phyloP scores from a whole-genome alignment of 768 basidiomycete species.

The Amylocystis lapponica region DNA sequence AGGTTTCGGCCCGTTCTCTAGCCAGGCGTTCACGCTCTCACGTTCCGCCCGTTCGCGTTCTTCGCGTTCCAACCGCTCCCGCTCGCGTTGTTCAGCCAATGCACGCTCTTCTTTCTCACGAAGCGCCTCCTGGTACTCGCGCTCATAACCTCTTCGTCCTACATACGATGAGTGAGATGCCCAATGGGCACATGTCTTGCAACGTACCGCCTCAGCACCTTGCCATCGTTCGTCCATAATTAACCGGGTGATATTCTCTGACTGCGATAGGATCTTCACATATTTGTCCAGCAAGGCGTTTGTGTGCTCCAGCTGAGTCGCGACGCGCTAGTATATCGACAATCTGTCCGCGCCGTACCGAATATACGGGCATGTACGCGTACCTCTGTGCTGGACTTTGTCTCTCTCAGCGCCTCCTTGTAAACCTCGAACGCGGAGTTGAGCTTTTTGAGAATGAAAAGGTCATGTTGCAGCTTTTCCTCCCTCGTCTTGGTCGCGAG shows the following conservation, averaged over 20 bases:
- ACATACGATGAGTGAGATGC: background rate
- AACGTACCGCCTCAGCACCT: constrained; percentile 64
- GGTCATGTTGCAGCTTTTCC: constrained; percentile 70
- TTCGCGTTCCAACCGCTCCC: constrained; percentile 45
- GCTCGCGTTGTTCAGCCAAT: constrained; percentile 29
- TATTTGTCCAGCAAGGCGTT: constrained; percentile 74
- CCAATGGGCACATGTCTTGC: background rate
- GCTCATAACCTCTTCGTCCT: constrained; percentile 61
- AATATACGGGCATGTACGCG: constrained; percentile 12
- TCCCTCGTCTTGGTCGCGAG: constrained; percentile 41
- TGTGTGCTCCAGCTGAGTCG: constrained; percentile 62
- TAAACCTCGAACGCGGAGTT: constrained; percentile 65
- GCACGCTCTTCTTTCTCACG: constrained; percentile 31
- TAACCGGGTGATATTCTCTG: constrained; percentile 60
- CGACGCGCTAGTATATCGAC: constrained; percentile 41
- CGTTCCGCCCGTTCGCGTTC: constrained; percentile 40
- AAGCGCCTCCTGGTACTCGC: constrained; percentile 30
- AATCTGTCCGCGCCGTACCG: background rate
- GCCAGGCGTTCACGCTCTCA: constrained; percentile 38
- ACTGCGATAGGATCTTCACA: constrained; percentile 58
- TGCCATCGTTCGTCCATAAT: constrained; percentile 76
- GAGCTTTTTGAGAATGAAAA: constrained; percentile 66
- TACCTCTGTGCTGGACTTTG: constrained; percentile 69
- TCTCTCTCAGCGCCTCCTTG: constrained; percentile 59
- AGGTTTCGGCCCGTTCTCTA: constrained; percentile 40